These are phyloP conservation scores for Aureobasidium uvarum DNA, from an alignment of 2,329 filamentous ascomycete genomes.

Conservation along the genomic window DNA sequence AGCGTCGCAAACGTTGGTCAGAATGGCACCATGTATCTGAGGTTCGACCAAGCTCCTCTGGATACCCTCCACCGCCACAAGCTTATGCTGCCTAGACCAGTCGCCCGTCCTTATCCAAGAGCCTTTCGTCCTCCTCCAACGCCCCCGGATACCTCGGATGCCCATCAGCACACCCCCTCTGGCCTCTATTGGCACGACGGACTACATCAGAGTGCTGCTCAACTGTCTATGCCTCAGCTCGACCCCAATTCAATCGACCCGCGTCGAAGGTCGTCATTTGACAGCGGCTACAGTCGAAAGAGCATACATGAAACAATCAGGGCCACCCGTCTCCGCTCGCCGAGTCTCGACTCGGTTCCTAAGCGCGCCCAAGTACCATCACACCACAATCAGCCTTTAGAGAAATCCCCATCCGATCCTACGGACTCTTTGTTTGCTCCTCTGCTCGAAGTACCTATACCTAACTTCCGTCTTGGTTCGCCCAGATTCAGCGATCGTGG, in stretches of 20 bases:
- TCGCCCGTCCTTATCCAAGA: conserved; percentile 6
- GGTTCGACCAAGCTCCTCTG: conserved; percentile 34
- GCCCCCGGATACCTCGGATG: conserved; percentile 26
- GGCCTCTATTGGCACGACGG: conserved; percentile 29
- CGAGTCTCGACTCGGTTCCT: conserved; percentile 21
- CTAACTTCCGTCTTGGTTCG: conserved; percentile 78
- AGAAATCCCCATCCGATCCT: not conserved
- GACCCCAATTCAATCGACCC: not conserved
- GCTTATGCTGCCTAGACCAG: conserved; percentile 25
- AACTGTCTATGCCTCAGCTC: not conserved
- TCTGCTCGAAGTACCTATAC: conserved; percentile 72
- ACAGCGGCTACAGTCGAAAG: conserved; percentile 22
- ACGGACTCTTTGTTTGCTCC: conserved; percentile 14
- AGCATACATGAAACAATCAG: not conserved
- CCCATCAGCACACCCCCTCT: conserved; percentile 1
- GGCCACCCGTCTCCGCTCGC: conserved; percentile 14
- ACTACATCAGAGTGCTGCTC: conserved; percentile 29
- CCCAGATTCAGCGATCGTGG: conserved; percentile 76
- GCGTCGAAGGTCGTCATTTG: conserved; percentile 22
- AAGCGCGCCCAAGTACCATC: not conserved
- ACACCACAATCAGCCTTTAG: too few species aligned
- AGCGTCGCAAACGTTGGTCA: conserved; percentile 46
- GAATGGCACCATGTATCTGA: conserved; percentile 48
- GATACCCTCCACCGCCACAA: not conserved
- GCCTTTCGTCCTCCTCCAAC: conserved; percentile 23